A percentile compares a stretch with the other conserved stretches of the same genome.
These are phyloP conservation scores for Eragrostis tef DNA, from an alignment of 202 grass and related monocot species.

Conservation along the genomic window DNA sequence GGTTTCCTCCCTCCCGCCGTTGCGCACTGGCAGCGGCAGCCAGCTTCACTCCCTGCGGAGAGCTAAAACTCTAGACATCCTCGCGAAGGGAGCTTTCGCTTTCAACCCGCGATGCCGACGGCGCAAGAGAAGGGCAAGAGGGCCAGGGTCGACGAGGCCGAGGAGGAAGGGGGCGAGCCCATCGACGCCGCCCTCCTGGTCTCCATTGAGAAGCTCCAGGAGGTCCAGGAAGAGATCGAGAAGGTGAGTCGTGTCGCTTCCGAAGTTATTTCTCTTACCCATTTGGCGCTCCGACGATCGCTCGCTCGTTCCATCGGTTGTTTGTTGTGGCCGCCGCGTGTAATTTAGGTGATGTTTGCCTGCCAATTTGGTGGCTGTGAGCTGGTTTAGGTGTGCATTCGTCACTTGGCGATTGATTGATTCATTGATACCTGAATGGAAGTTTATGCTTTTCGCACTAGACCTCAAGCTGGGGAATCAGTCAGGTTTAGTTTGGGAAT, in stretches of 20 bases:
- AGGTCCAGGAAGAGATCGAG: constrained; percentile 80
- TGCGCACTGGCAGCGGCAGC: background rate
- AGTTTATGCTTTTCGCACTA: background rate
- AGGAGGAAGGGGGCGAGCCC: constrained; percentile 47
- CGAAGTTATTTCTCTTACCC: background rate
- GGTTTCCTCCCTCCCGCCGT: background rate
- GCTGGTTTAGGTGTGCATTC: background rate
- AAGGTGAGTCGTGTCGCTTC: constrained; percentile 49
- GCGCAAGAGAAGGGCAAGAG: constrained; percentile 75
- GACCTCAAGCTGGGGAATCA: background rate
- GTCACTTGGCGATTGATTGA: background rate
- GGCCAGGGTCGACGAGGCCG: constrained; percentile 49
- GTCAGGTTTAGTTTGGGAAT: background rate
- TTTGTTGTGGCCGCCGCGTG: background rate
- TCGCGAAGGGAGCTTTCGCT: background rate
- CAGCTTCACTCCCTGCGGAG: background rate
- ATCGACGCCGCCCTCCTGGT: constrained; percentile 57
- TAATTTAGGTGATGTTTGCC: constrained; percentile 10
- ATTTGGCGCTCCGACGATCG: background rate
- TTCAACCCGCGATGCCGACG: constrained; percentile 39
- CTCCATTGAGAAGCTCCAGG: constrained; percentile 78
- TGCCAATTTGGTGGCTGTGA: constrained; percentile 6
- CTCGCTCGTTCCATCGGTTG: background rate
- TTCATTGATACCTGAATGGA: background rate
- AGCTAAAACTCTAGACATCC: constrained; percentile 39